Conservation (phyloP, 768 basidiomycete genomes). For the Trametes coccinea region DNA sequence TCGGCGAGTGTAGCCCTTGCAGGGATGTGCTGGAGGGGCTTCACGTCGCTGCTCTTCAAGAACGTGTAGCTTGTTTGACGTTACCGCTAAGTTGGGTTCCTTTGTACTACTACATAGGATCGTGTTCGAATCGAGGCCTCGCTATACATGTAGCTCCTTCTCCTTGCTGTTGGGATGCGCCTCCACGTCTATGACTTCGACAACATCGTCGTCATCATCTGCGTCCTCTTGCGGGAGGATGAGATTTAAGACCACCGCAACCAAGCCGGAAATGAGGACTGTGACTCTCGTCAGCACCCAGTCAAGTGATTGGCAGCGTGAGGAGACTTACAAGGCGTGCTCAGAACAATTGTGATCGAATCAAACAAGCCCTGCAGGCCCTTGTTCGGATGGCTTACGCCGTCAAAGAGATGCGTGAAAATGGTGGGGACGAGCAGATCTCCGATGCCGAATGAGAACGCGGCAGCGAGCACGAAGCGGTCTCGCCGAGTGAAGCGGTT, state of each 20-base stretch:
- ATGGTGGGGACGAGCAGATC: slow-evolving; percentile 66
- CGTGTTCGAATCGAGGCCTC: not conserved
- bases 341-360: slow-evolving; percentile 78
- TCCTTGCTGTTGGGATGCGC: slow-evolving; percentile 16
- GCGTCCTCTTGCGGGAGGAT: slow-evolving; percentile 42
- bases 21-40: not conserved
- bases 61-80: not conserved
- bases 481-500: slow-evolving; percentile 60
- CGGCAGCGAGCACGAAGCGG: slow-evolving; percentile 69
- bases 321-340: slow-evolving; percentile 69
- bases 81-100: not conserved
- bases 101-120: not conserved
- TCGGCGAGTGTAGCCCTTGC: too few relatives aligned
- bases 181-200: slow-evolving; percentile 18
- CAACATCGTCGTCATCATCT: slow-evolving; percentile 25
- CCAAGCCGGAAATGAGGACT: slow-evolving; percentile 46
- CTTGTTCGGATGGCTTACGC: slow-evolving; percentile 50
- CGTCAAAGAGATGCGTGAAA: slow-evolving; percentile 70
- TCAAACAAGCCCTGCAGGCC: slow-evolving; percentile 70
- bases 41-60: not conserved
- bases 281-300: not conserved
- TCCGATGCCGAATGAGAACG: slow-evolving; percentile 68
- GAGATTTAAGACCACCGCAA: slow-evolving; percentile 46
- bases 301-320: not conserved
- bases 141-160: slow-evolving; percentile 4